These are phyloP conservation scores for Heterobasidion annosum DNA, from an alignment of 1,284 basidiomycete species.

Conservation along the genomic window DNA sequence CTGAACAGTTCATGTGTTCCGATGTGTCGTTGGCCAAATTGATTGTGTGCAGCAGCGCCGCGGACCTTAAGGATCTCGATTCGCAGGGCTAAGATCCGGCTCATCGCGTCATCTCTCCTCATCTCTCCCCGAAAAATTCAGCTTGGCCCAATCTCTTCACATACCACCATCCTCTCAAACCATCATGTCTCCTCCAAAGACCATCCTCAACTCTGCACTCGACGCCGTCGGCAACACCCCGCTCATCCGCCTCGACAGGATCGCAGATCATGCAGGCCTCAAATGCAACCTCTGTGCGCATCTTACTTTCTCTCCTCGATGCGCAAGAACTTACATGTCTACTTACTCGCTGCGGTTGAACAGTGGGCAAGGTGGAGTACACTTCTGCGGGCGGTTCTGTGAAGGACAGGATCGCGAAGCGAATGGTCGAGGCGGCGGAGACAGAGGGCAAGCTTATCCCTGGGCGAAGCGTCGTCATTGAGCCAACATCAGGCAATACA, in stretches of 20 bases:
- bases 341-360: neutral
- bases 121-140: no score
- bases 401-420: conserved; percentile 93
- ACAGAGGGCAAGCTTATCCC: conserved; percentile 78
- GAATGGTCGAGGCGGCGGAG: conserved; percentile 95
- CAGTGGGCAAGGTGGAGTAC: conserved; percentile 89
- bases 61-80: no score
- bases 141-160: no score
- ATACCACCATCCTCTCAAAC: neutral
- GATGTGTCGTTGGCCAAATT: no score
- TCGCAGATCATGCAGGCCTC: conserved; percentile 68
- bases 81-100: no score
- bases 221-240: conserved; percentile 89
- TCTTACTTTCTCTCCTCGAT: neutral
- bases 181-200: conserved; percentile 18
- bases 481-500: conserved; percentile 93
- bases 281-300: conserved; percentile 84
- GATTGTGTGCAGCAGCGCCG: no score
- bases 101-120: no score
- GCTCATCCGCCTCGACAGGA: conserved; percentile 78
- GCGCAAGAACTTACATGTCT: neutral
- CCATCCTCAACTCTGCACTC: conserved; percentile 69
- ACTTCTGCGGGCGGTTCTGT: conserved; percentile 90
- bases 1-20: no score
- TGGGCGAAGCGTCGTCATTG: conserved; percentile 88